Evolutionary conservation across 345 rosid genomes (phyloP).

Genomic region (Moricandia arvensis): DNA sequence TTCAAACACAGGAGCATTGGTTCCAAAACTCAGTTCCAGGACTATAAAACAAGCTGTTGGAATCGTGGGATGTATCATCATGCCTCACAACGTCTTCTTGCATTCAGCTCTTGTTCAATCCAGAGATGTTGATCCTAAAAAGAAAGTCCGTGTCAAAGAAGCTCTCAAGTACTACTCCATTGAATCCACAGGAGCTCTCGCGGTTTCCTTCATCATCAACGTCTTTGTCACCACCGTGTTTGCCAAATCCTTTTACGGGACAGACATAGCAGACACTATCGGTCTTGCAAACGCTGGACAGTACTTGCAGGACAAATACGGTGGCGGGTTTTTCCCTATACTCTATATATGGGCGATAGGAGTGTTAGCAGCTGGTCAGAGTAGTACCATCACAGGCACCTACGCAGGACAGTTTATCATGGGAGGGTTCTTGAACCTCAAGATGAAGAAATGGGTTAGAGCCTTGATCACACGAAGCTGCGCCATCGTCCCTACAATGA

Average conservation of each 20-base stretch:
- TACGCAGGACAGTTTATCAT: slow-evolving; percentile 96
- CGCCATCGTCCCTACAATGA: slow-evolving; percentile 84
- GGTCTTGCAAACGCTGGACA: slow-evolving; percentile 94
- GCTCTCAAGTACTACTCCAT: slow-evolving; percentile 87
- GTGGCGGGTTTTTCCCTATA: slow-evolving; percentile 84
- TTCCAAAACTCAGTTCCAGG: slow-evolving; percentile 82
- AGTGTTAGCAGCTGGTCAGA: slow-evolving; percentile 92
- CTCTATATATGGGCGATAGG: slow-evolving; percentile 95
- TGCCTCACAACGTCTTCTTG: slow-evolving; percentile 97
- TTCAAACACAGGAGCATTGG: slow-evolving; percentile 53
- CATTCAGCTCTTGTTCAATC: slow-evolving; percentile 97
- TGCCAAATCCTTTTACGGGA: slow-evolving; percentile 83
- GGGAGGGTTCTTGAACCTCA: slow-evolving; percentile 91
- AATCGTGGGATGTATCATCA: slow-evolving; percentile 89
- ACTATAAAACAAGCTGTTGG: slow-evolving; percentile 93
- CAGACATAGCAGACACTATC: slow-evolving; percentile 65
- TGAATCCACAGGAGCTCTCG: slow-evolving; percentile 72
- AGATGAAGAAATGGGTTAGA: slow-evolving; percentile 91
- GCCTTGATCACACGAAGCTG: slow-evolving; percentile 87
- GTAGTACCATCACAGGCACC: slow-evolving; percentile 94
- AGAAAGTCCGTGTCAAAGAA: slow-evolving; percentile 73
- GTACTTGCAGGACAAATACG: slow-evolving; percentile 81
- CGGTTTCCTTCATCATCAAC: slow-evolving; percentile 81
- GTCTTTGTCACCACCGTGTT: slow-evolving; percentile 86
- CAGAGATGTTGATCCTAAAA: slow-evolving; percentile 65